phyloP scores from a whole-genome alignment of 148 eudicot genomes.

The Salicornia ramosissima region DNA sequence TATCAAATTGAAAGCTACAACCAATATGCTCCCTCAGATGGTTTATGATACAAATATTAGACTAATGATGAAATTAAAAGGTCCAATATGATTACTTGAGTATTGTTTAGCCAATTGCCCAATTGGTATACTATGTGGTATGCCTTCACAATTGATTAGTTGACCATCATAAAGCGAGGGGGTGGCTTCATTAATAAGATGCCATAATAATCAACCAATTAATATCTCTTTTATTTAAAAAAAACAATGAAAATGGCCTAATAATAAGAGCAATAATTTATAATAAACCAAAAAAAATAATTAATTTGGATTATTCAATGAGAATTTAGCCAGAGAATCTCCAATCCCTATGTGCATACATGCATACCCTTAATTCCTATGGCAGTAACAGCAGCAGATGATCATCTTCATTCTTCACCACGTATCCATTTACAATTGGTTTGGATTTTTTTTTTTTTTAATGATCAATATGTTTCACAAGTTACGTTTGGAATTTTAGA shows the following conservation, averaged over 20 bases:
- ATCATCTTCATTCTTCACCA: background rate
- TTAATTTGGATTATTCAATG: background rate
- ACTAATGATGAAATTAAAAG: conserved; percentile 4
- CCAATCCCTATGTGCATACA: conserved; percentile 8
- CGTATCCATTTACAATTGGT: background rate
- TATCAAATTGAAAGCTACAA: no score
- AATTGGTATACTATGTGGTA: no score
- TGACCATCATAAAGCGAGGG: background rate
- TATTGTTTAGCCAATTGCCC: background rate
- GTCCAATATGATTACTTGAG: conserved; percentile 9
- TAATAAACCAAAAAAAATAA: no score
- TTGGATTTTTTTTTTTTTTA: background rate
- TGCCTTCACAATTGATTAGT: background rate
- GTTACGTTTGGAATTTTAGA: no score
- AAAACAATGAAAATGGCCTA: background rate
- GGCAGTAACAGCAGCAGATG: conserved; percentile 9
- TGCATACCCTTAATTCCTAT: conserved; percentile 13
- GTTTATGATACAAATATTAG: conserved; percentile 4
- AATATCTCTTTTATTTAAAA: background rate
- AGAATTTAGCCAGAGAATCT: conserved; percentile 11
- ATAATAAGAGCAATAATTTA: background rate
- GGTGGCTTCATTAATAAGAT: conserved; percentile 3
- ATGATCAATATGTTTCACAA: background rate
- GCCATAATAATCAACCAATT: background rate
- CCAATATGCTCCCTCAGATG: background rate